These are phyloP conservation scores for Auricularia auricula-judae DNA, from an alignment of 768 basidiomycete genomes.

Conservation along the genomic window DNA sequence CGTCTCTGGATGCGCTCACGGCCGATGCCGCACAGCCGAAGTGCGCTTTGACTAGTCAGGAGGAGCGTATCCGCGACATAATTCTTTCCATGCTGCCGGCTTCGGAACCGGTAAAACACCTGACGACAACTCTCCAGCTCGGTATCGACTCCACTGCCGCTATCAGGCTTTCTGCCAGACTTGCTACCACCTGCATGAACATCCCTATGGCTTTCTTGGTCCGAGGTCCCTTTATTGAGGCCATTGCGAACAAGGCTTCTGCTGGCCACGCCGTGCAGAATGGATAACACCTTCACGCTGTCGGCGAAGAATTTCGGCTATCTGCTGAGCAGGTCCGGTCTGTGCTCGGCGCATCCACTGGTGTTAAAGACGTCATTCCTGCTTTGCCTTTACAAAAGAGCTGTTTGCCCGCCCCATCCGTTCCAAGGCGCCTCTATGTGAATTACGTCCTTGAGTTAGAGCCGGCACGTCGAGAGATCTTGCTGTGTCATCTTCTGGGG, in stretches of 20 bases:
- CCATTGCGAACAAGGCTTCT: not conserved
- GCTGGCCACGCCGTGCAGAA: not conserved
- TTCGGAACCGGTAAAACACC: not conserved
- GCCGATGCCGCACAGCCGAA: not conserved
- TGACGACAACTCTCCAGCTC: not conserved
- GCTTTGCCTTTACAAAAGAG: not conserved
- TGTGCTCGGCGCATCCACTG: too few relatives aligned
- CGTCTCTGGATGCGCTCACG: slow-evolving; percentile 14
- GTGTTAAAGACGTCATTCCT: not conserved
- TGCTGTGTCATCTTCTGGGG: not conserved
- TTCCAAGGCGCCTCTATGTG: not conserved
- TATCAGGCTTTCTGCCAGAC: not conserved
- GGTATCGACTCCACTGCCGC: not conserved
- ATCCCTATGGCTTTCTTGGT: not conserved
- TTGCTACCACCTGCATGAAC: not conserved
- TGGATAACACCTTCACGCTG: not conserved
- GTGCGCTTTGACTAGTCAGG: not conserved
- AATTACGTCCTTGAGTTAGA: not conserved
- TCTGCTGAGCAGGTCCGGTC: too few relatives aligned
- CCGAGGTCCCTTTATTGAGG: not conserved
- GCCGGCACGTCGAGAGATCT: not conserved
- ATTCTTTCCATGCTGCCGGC: not conserved
- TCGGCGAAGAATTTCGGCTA: not conserved
- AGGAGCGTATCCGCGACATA: not conserved
- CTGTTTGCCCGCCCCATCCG: not conserved